Evolutionary conservation across 306 rosid genomes (phyloP), one percentile per base, ranked within the genome.

Genomic region (Vigna radiata): DNA sequence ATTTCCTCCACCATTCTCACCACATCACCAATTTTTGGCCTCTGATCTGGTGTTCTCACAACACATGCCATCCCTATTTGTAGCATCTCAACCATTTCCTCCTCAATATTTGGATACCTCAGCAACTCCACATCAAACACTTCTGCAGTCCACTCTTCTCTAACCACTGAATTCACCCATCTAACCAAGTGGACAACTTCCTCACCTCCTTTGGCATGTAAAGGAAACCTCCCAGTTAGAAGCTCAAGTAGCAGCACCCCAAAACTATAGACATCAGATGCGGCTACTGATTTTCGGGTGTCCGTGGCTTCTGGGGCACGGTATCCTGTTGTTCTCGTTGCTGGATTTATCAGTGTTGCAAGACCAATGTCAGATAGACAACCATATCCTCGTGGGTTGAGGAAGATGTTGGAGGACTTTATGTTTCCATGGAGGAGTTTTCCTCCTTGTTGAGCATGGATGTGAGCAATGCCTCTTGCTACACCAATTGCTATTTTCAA

Each of bases 111-210:
- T 21, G 91, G 87, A 77, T 77, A 90, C 85, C 88, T 90, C 11
- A 91, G 73, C 31, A 94, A 89, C 66, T 88, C 90, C 1, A 86
- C 87, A 85, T 94, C 98, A 76, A 94, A 94, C 43, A 94, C 98
- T 63, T 94, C 98, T 8, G 91, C 92, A 36, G 97, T 91, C 98
- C 98, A 94, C 73, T 94, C 98, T 79, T 94, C 98, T 69, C 98
- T 83, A 13, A 94, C 97, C 81, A 94, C 96, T 46, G 97, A 91
- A 81, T 86, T 91, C 80, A 94, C 98, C 98, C 98, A 94, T 25
- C 96, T 90, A 49, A 94, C 97, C 84, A 94, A 70, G 72, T 91
- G 93, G 3, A 90, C 85, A 63, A 91, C 90, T 76, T 94, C 97
- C 39, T 91, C 89, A 31, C 91, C 82, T 11, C 87, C 91, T 15